phyloP scores from a whole-genome alignment of 2,329 filamentous ascomycete genomes.

The Cladorrhinum sp. region DNA sequence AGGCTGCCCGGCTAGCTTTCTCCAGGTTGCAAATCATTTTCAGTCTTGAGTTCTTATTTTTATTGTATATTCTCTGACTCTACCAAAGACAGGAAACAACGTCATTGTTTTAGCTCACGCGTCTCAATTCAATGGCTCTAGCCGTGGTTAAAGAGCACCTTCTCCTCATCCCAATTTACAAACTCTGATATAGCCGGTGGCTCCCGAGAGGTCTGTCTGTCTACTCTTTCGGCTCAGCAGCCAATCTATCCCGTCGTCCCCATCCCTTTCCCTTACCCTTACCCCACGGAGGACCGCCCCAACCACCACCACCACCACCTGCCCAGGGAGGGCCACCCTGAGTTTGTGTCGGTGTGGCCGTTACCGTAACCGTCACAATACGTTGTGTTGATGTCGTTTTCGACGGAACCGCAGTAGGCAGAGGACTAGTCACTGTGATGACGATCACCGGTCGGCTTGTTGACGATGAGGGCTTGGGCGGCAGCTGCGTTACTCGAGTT shows the following conservation, averaged over 20 bases:
- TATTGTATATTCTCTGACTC: no score
- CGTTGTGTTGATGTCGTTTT: neutral
- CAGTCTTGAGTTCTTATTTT: no score
- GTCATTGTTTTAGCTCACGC: no score
- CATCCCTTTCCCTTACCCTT: constrained; percentile 15
- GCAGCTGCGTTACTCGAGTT: constrained; percentile 9
- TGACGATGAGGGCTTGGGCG: neutral
- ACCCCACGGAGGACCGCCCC: constrained; percentile 15
- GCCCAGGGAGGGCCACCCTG: neutral
- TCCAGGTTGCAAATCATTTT: no score
- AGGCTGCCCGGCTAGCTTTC: no score
- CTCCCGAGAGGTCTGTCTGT: neutral
- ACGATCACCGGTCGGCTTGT: constrained; percentile 1
- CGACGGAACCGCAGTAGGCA: neutral
- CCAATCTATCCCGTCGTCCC: constrained; percentile 3
- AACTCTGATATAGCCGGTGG: no score
- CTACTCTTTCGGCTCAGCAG: neutral
- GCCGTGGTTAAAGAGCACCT: no score
- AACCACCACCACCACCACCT: constrained; percentile 3
- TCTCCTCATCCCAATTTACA: no score
- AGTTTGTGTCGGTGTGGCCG: neutral
- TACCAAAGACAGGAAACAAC: no score
- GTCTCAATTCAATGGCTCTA: no score
- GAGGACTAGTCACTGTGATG: neutral
- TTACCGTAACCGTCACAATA: constrained; percentile 16